Evolutionary conservation across 2,329 filamentous ascomycete genomes (phyloP).

Genomic region (Talaromyces sp.): DNA sequence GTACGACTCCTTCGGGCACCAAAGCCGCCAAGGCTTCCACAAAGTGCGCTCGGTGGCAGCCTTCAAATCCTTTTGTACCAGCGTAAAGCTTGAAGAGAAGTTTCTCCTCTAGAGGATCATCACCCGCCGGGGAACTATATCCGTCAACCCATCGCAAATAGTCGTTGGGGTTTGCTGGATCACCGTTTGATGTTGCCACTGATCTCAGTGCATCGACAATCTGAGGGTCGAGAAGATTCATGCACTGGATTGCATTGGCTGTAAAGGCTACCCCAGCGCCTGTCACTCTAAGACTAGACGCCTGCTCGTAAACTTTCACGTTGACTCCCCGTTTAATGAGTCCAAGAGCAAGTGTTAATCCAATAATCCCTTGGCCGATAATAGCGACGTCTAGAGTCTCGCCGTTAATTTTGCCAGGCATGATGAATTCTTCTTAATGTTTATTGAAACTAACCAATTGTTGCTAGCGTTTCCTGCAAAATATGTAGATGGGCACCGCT

Average conservation of each 20-base stretch:
- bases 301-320: conserved; percentile 57
- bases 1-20: conserved; percentile 28
- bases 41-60: conserved; percentile 33
- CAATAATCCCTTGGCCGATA: conserved; percentile 59
- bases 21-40: conserved; percentile 32
- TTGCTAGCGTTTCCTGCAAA: background rate
- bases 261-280: conserved; percentile 58
- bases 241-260: conserved; percentile 54
- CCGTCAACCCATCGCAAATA: background rate
- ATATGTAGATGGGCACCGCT: too few species aligned
- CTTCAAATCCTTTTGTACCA: conserved; percentile 29
- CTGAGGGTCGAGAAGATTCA: conserved; percentile 44
- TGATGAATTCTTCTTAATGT: background rate
- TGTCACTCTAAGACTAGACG: conserved; percentile 54
- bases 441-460: background rate
- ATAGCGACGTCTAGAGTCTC: conserved; percentile 49
- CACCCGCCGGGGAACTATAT: conserved; percentile 13
- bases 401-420: background rate
- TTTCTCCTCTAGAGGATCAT: conserved; percentile 7
- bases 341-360: conserved; percentile 53
- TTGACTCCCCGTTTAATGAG: conserved; percentile 46
- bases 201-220: conserved; percentile 31
- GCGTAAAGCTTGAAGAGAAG: conserved; percentile 31
- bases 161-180: conserved; percentile 5
- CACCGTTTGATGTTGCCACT: conserved; percentile 32